Percentiles rank a stretch among this genome's conserved stretches.
Evolutionary conservation across 108 stramenopile species (phyloP).

Genomic region (Fistulifera solaris): DNA sequence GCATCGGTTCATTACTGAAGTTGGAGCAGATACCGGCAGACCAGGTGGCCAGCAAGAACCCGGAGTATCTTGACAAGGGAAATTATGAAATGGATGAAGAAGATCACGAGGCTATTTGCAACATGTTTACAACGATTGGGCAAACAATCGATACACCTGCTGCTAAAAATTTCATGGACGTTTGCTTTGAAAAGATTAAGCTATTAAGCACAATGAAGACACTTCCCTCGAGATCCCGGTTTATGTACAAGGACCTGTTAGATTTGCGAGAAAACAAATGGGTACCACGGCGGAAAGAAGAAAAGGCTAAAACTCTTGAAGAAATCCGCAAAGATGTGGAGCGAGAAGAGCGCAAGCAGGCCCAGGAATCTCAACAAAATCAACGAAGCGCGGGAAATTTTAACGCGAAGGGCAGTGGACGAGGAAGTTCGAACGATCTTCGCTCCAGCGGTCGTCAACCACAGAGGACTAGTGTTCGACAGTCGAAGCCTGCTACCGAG

Average conservation of each 20-base stretch:
- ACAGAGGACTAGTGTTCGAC: conserved; percentile 14
- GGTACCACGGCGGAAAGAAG: conserved; percentile 82
- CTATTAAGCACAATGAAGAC: conserved; percentile 41
- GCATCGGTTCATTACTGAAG: conserved; percentile 74
- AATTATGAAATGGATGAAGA: conserved; percentile 75
- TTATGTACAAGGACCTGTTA: conserved; percentile 93
- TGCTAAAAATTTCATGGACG: conserved; percentile 43
- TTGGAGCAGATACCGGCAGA: too few species aligned
- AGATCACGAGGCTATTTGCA: conserved; percentile 87
- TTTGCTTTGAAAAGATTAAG: conserved; percentile 65
- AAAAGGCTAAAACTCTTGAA: conserved; percentile 89
- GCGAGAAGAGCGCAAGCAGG: conserved; percentile 57
- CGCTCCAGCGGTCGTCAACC: too few species aligned
- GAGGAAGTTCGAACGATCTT: conserved; percentile 25
- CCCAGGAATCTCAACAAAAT: conserved; percentile 52
- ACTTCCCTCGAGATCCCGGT: conserved; percentile 71
- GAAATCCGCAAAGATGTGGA: conserved; percentile 83
- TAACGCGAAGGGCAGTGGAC: conserved; percentile 2
- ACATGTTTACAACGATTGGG: conserved; percentile 78
- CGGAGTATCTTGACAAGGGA: conserved; percentile 33
- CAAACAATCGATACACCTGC: conserved; percentile 59
- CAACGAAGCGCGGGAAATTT: conserved; percentile 14
- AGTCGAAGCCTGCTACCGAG: conserved; percentile 22
- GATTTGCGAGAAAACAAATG: conserved; percentile 84
- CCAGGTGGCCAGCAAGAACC: conserved; percentile 36